Evolutionary conservation across 2,329 filamentous ascomycete species (phyloP), one percentile per base, ranked within the genome.

Genomic region (Trichophyton rubrum): DNA sequence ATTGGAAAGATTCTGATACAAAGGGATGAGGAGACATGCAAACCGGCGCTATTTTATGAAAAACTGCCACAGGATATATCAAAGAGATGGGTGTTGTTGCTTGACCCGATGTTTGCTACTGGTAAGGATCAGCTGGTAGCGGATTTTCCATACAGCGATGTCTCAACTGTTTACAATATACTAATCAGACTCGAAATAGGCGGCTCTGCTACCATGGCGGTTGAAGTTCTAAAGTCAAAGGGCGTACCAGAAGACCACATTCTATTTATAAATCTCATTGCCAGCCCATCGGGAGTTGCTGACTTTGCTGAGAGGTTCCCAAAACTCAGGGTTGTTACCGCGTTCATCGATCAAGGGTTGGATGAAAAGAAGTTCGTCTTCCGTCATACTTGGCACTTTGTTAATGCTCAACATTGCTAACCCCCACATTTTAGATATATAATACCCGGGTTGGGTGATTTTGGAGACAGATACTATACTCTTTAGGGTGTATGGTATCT

Each of bases 31-130:
- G 93, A 97, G 77, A 97, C 93, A 0, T 82, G 87, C 59, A 83
- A 87, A 77, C 93, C 93, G 11, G 93, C 90, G 73, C 81, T 99
- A 9, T 99, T 97, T 75, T 99, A 97, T 75, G 92, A 97, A 69
- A 99, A 99, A 78, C 82, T 99, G 41, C 93, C 93, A 5, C 87
- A 90, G 71, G 93, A 99, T 72, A 96, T 99, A 73, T 84, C 88
- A 24, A 83, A 92, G 60, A 81, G 93, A 73, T 99, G 93, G 91
- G 92, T 96, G 40, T 78, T 99, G 62, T 79, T 99, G 51, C 77
- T 99, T 53, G 93, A 99, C 72, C 93, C 93, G n/a, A 99, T 99
- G 93, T 91, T 99, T 76, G 93, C 93, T 61, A 99, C 93, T 67
- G 91, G 90, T 91, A 75, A 69, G 79, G 66, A 64, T 61, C n/a